A percentile compares a stretch with the other conserved stretches of the same genome.
These are phyloP conservation scores for Pseudodiploospora longispora DNA, from an alignment of 2,329 filamentous ascomycete genomes.

Conservation along the genomic window DNA sequence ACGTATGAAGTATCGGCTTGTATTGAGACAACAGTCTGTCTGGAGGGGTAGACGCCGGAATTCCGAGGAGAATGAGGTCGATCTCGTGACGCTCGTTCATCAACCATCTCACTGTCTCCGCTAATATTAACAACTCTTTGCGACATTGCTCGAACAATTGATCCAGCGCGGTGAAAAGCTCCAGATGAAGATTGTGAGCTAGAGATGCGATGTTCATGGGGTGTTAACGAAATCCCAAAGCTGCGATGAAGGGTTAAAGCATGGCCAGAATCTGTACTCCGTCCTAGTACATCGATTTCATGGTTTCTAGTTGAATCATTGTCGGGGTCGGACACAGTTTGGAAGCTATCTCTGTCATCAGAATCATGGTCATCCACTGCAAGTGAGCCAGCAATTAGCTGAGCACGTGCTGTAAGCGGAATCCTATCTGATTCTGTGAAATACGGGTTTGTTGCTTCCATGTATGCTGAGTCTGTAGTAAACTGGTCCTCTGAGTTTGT, in stretches of 20 bases:
- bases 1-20: slow-evolving; percentile 43
- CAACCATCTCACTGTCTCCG: slow-evolving; percentile 78
- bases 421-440: slow-evolving; percentile 50
- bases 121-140: slow-evolving; percentile 96
- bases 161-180: slow-evolving; percentile 61
- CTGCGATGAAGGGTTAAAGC: slow-evolving; percentile 43
- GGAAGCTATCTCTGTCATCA: slow-evolving; percentile 46
- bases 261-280: slow-evolving; percentile 50
- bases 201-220: slow-evolving; percentile 46
- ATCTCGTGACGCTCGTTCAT: slow-evolving; percentile 58
- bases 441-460: slow-evolving; percentile 23
- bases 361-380: slow-evolving; percentile 31
- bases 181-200: slow-evolving; percentile 55
- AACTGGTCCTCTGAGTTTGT: slow-evolving; percentile 23
- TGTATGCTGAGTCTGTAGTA: slow-evolving; percentile 22
- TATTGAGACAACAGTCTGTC: slow-evolving; percentile 23
- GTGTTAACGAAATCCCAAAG: slow-evolving; percentile 48
- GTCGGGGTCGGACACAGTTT: slow-evolving; percentile 46
- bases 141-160: slow-evolving; percentile 79
- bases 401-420: slow-evolving; percentile 47
- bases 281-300: slow-evolving; percentile 46
- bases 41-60: slow-evolving; percentile 25
- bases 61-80: slow-evolving; percentile 49
- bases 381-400: slow-evolving; percentile 46
- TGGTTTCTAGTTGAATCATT: slow-evolving; percentile 44